Conservation (phyloP, 352 stramenopile genomes). For the Pythium aquatile region DNA sequence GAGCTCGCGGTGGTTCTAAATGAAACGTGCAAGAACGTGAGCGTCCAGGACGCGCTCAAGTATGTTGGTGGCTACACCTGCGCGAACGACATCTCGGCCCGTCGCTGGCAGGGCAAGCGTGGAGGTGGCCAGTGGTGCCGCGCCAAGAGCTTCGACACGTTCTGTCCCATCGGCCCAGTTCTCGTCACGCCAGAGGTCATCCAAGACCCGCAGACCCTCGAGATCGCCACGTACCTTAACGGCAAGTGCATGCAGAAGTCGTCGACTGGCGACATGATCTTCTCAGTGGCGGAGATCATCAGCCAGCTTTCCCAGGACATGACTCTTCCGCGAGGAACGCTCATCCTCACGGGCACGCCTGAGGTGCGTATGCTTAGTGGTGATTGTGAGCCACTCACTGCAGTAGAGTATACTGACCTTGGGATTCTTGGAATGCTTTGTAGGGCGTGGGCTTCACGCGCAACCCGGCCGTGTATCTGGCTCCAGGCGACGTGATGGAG, state of each 20-base stretch:
- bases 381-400: neutral
- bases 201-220: slow-evolving; percentile 69
- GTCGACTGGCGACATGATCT: slow-evolving; percentile 91
- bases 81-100: slow-evolving; percentile 86
- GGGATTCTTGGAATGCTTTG: neutral
- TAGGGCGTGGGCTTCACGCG: slow-evolving; percentile 87
- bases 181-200: slow-evolving; percentile 79
- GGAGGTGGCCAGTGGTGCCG: slow-evolving; percentile 88
- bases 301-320: slow-evolving; percentile 88
- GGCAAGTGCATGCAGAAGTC: slow-evolving; percentile 84
- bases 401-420: neutral
- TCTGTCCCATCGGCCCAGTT: slow-evolving; percentile 86
- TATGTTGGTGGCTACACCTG: slow-evolving; percentile 89
- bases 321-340: slow-evolving; percentile 82
- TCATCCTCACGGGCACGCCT: slow-evolving; percentile 90
- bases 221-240: slow-evolving; percentile 82
- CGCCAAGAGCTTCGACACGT: slow-evolving; percentile 90
- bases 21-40: slow-evolving; percentile 81
- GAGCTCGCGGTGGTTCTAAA: slow-evolving; percentile 89
- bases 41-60: slow-evolving; percentile 73
- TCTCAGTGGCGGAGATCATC: slow-evolving; percentile 85
- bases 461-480: slow-evolving; percentile 83
- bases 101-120: slow-evolving; percentile 86
- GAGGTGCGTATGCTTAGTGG: slow-evolving; percentile 42
- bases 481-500: slow-evolving; percentile 87